Evolutionary conservation across 23 red algal genomes (phyloP).

Genomic region (Chondrus crispus): DNA sequence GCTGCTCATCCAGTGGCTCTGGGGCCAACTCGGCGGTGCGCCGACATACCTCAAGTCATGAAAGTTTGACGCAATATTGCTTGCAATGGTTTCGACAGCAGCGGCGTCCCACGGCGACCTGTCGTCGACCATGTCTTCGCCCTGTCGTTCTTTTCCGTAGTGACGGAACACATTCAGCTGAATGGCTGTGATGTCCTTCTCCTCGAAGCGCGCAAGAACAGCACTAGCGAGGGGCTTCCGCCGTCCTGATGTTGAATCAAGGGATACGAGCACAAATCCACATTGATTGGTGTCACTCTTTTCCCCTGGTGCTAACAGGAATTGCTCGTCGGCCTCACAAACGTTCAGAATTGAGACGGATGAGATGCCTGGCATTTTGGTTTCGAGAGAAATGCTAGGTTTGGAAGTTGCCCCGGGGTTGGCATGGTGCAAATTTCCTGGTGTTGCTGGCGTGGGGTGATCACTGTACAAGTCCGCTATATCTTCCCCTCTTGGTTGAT

Average conservation of each 20-base stretch:
- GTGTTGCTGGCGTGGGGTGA: constrained; percentile 48
- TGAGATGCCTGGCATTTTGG: constrained; percentile 18
- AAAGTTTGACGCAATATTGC: constrained; percentile 41
- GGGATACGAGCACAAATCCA: constrained; percentile 33
- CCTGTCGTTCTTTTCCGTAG: constrained; percentile 19
- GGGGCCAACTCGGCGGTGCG: constrained; percentile 40
- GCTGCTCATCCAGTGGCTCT: constrained; percentile 21
- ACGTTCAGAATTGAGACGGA: constrained; percentile 44
- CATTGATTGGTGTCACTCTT: not conserved
- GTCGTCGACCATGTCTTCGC: constrained; percentile 43
- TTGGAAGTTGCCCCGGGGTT: not conserved
- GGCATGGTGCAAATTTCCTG: constrained; percentile 1
- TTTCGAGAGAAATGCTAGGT: constrained; percentile 17
- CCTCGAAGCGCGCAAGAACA: constrained; percentile 29
- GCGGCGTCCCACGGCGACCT: constrained; percentile 40
- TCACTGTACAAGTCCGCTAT: constrained; percentile 47
- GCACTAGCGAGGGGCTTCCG: constrained; percentile 21
- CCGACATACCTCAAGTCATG: constrained; percentile 36
- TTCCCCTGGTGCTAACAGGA: constrained; percentile 27
- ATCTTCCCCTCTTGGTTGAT: constrained; percentile 13
- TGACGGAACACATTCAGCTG: constrained; percentile 49
- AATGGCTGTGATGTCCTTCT: constrained; percentile 8
- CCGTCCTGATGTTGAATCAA: not conserved
- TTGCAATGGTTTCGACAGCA: constrained; percentile 33
- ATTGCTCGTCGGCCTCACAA: constrained; percentile 19